phyloP scores from a whole-genome alignment of 2,329 filamentous ascomycete species.

The Beauveria brongniartii region DNA sequence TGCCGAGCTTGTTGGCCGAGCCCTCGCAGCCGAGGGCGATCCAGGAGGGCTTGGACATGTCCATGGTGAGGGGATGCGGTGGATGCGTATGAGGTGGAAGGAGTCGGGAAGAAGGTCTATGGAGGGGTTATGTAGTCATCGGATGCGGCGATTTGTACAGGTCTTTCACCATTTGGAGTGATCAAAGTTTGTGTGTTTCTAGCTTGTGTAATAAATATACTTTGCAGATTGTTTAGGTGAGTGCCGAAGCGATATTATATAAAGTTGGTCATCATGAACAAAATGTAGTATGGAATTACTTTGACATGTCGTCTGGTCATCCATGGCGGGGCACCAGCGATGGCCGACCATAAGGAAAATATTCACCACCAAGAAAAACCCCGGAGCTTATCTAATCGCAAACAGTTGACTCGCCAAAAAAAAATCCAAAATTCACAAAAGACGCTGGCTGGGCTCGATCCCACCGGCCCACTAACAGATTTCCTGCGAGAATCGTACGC shows the following conservation, averaged over 20 bases:
- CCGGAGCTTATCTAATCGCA: conserved; percentile 10
- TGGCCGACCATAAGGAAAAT: too few species aligned
- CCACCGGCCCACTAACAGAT: not conserved
- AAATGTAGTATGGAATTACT: too few species aligned
- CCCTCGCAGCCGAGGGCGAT: conserved; percentile 66
- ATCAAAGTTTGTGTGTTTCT: too few species aligned
- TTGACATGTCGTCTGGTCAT: not conserved
- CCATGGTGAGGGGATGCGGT: conserved; percentile 15
- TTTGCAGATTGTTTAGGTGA: too few species aligned
- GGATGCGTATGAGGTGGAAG: not conserved
- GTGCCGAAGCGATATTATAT: too few species aligned
- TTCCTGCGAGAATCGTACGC: not conserved
- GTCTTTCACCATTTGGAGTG: too few species aligned
- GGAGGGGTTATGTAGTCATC: not conserved
- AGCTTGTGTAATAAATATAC: too few species aligned
- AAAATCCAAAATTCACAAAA: not conserved
- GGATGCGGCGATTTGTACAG: too few species aligned
- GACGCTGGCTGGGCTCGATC: not conserved
- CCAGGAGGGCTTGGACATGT: conserved; percentile 29
- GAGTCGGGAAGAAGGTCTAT: not conserved
- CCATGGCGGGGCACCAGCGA: too few species aligned
- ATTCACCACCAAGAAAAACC: not conserved
- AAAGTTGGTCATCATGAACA: too few species aligned
- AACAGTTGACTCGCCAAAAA: not conserved
- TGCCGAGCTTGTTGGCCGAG: conserved; percentile 94